These are phyloP conservation scores for Triticum timopheevii DNA, from an alignment of 176 grass and related monocot species.

Conservation along the genomic window DNA sequence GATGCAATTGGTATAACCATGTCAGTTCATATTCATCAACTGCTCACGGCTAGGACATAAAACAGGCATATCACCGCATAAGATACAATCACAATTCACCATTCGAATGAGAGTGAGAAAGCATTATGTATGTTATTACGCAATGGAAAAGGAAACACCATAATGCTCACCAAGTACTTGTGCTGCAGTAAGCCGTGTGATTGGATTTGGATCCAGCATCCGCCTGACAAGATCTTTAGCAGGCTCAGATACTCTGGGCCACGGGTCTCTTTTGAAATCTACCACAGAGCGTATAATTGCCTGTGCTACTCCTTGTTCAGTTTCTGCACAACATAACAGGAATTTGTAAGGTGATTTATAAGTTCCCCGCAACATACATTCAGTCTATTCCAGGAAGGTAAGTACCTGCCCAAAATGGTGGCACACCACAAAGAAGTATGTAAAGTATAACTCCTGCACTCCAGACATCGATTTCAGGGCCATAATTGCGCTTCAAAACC, in stretches of 20 bases:
- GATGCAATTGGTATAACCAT: not conserved
- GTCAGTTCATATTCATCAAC: not conserved
- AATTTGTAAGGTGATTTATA: slow-evolving; percentile 19
- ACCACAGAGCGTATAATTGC: slow-evolving; percentile 87
- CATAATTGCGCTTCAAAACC: slow-evolving; percentile 93
- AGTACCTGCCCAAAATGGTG: slow-evolving; percentile 98
- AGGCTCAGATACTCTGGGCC: slow-evolving; percentile 87
- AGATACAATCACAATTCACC: not conserved
- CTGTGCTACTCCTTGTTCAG: slow-evolving; percentile 90
- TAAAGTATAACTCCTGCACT: slow-evolving; percentile 99
- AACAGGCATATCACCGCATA: slow-evolving; percentile 7
- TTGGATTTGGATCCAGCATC: slow-evolving; percentile 93
- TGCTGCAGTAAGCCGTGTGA: slow-evolving; percentile 66
- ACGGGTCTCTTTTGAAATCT: slow-evolving; percentile 95
- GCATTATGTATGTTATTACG: not conserved
- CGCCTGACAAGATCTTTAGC: slow-evolving; percentile 92
- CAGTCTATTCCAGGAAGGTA: not conserved
- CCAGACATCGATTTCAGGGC: slow-evolving; percentile 97
- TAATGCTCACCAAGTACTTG: slow-evolving; percentile 86
- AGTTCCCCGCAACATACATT: not conserved
- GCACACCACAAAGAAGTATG: slow-evolving; percentile 92
- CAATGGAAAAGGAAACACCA: not conserved
- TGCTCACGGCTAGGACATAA: slow-evolving; percentile 5
- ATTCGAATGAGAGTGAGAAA: not conserved
- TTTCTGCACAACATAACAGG: slow-evolving; percentile 54